phyloP scores from a whole-genome alignment of 768 basidiomycete genomes.

The Crassisporium funariophilum region DNA sequence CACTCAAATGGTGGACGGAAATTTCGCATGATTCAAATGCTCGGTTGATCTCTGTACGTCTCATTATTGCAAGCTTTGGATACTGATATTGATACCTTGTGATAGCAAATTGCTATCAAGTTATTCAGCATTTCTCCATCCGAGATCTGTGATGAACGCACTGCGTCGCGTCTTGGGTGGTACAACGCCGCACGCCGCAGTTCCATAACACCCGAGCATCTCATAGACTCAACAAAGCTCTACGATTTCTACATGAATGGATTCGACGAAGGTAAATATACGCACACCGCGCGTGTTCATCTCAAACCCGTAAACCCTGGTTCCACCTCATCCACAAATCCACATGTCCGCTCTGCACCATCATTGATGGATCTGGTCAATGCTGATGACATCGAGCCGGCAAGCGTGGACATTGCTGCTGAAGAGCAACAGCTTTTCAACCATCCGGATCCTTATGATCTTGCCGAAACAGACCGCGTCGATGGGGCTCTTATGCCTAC shows the following conservation, averaged over 20 bases:
- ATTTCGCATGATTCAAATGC: conserved; percentile 24
- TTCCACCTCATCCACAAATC: not conserved
- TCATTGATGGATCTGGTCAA: conserved; percentile 15
- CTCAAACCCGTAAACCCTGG: conserved; percentile 2
- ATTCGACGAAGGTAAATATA: conserved; percentile 14
- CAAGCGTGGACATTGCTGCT: conserved; percentile 1
- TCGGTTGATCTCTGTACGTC: conserved; percentile 17
- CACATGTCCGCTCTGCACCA: conserved; percentile 7
- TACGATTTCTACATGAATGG: conserved; percentile 22
- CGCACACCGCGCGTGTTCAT: conserved; percentile 19
- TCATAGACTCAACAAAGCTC: conserved; percentile 23
- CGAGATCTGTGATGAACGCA: conserved; percentile 30
- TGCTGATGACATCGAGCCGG: conserved; percentile 13
- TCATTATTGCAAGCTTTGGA: not conserved
- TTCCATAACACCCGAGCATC: conserved; percentile 25
- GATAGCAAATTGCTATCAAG: conserved; percentile 20
- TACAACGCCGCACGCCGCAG: conserved; percentile 26
- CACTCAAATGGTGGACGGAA: conserved; percentile 24
- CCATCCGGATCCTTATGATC: conserved; percentile 21
- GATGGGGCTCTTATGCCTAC: conserved; percentile 8
- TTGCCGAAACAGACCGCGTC: conserved; percentile 15
- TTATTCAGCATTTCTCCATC: conserved; percentile 30
- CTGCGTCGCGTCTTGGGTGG: conserved; percentile 28
- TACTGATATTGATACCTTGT: not conserved
- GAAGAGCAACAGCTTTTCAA: conserved; percentile 11